Evolutionary conservation across 257 asterid species (phyloP).

Genomic region (Solanum chmielewskii): DNA sequence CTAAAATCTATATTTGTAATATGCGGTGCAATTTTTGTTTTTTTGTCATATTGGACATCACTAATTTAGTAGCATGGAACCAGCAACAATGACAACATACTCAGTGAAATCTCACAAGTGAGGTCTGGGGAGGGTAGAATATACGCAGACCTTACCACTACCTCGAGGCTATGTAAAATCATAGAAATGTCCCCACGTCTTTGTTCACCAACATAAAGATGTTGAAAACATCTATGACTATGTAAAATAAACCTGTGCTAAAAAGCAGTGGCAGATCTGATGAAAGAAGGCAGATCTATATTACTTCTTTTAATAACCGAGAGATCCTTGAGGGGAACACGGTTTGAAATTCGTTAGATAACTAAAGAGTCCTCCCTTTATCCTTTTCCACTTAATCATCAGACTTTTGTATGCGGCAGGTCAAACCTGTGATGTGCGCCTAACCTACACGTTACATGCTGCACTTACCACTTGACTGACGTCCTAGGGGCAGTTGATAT

Average conservation of each 20-base stretch:
- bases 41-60: neutral
- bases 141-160: neutral
- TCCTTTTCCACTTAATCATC: neutral
- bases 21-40: neutral
- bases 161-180: neutral
- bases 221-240: neutral
- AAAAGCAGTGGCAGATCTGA: neutral
- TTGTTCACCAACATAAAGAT: neutral
- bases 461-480: neutral
- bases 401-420: neutral
- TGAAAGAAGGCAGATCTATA: neutral
- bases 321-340: neutral
- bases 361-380: neutral
- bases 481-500: neutral
- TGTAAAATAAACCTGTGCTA: neutral
- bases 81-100: neutral
- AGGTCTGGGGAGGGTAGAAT: neutral
- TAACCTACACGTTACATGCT: neutral
- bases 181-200: neutral
- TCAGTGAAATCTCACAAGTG: neutral
- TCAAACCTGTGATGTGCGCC: neutral
- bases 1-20: neutral
- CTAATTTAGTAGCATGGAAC: neutral
- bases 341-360: neutral
- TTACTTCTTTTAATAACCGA: neutral